Percentiles rank a stretch among this genome's conserved stretches.
phyloP scores from a whole-genome alignment of 352 stramenopile species.

The Phytophthora idaei region DNA sequence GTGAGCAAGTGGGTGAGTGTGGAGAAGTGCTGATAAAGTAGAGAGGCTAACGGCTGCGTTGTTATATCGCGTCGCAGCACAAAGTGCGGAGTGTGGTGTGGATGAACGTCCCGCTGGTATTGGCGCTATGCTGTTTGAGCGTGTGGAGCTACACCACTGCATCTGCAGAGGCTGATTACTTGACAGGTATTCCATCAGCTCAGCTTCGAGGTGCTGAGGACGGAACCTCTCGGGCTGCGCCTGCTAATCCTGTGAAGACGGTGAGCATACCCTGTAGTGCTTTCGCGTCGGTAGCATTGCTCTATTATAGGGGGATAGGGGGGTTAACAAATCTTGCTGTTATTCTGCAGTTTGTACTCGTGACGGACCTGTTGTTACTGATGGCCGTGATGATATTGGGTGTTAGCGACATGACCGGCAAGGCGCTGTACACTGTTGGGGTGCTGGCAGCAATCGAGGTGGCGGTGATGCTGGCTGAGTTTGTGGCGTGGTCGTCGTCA shows the following conservation, averaged over 20 bases:
- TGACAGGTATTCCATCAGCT: neutral
- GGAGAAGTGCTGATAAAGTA: neutral
- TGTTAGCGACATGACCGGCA: slow-evolving; percentile 37
- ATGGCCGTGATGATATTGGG: slow-evolving; percentile 51
- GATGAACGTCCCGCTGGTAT: slow-evolving; percentile 40
- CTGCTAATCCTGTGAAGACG: slow-evolving; percentile 35
- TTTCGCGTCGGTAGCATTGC: neutral
- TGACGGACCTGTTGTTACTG: slow-evolving; percentile 49
- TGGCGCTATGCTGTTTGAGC: slow-evolving; percentile 47
- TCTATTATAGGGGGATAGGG: neutral
- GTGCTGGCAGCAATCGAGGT: slow-evolving; percentile 50
- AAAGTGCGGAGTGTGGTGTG: slow-evolving; percentile 44
- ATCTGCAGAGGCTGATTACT: slow-evolving; percentile 7
- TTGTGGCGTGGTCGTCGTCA: slow-evolving; percentile 38
- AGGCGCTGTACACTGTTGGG: slow-evolving; percentile 43
- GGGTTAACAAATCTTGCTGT: neutral
- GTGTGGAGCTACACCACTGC: slow-evolving; percentile 39
- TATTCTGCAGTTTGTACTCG: slow-evolving; percentile 49
- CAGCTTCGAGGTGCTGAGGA: slow-evolving; percentile 27
- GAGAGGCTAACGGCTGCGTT: neutral
- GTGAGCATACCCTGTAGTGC: slow-evolving; percentile 10
- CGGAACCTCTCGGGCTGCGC: neutral
- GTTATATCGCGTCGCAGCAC: slow-evolving; percentile 21
- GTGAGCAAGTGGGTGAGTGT: slow-evolving; percentile 21
- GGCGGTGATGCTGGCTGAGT: slow-evolving; percentile 41